phyloP scores from a whole-genome alignment of 2,329 filamentous ascomycete species.

The Fusarium sororula region DNA sequence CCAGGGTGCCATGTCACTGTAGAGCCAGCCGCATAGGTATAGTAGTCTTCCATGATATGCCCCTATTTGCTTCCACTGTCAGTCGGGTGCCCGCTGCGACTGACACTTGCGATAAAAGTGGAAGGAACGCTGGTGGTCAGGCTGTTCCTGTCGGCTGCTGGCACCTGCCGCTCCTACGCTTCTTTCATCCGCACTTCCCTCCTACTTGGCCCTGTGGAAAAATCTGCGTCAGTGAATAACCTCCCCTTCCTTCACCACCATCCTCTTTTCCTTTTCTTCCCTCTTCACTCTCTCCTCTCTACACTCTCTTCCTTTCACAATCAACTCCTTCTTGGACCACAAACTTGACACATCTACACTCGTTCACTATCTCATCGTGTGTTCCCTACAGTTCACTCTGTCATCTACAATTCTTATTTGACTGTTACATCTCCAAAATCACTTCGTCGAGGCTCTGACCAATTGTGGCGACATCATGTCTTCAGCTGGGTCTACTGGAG shows the following conservation, averaged over 20 bases:
- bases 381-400: slow-evolving; percentile 41
- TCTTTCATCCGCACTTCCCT: slow-evolving; percentile 36
- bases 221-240: slow-evolving; percentile 42
- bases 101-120: not conserved
- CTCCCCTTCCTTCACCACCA: slow-evolving; percentile 26
- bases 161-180: slow-evolving; percentile 23
- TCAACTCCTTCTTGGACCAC: slow-evolving; percentile 29
- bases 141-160: slow-evolving; percentile 27
- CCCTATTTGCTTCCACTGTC: slow-evolving; percentile 3
- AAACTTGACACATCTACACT: slow-evolving; percentile 37
- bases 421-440: slow-evolving; percentile 10
- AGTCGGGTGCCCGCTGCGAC: slow-evolving; percentile 16
- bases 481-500: slow-evolving; percentile 39
- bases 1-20: not conserved
- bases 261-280: slow-evolving; percentile 21
- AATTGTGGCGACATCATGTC: slow-evolving; percentile 42
- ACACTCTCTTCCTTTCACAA: slow-evolving; percentile 15
- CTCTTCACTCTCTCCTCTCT: slow-evolving; percentile 18
- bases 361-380: slow-evolving; percentile 43
- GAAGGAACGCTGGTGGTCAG: slow-evolving; percentile 17
- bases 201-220: slow-evolving; percentile 34
- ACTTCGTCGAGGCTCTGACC: slow-evolving; percentile 5
- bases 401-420: slow-evolving; percentile 40
- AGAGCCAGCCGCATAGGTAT: not conserved
- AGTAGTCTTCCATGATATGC: not conserved